Evolutionary conservation across 768 basidiomycete species (phyloP).

Genomic region (Chalciporus pseudorubinellus): DNA sequence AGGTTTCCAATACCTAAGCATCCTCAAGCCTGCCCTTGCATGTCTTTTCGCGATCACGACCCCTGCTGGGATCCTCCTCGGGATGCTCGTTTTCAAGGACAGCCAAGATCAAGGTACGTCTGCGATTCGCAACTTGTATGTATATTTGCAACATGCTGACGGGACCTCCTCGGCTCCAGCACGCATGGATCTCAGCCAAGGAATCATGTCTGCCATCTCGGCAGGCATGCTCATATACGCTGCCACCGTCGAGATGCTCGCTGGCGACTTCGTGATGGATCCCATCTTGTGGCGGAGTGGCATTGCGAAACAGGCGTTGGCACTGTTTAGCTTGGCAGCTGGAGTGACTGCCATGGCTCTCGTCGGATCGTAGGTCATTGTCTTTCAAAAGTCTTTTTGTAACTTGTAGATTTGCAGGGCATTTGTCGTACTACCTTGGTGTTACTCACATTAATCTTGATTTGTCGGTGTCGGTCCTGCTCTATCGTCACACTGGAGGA

Average conservation of each 20-base stretch:
- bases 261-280: conserved; percentile 81
- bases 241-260: conserved; percentile 83
- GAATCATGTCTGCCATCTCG: conserved; percentile 77
- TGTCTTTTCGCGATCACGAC: conserved; percentile 72
- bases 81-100: conserved; percentile 47
- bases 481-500: background rate
- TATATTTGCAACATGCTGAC: too few relatives aligned
- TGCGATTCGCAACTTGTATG: too few relatives aligned
- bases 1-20: conserved; percentile 20
- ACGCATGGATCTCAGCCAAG: conserved; percentile 57
- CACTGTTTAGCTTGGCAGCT: conserved; percentile 57
- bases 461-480: too few relatives aligned
- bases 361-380: conserved; percentile 35
- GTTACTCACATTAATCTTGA: too few relatives aligned
- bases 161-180: conserved; percentile 36
- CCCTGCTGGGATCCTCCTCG: conserved; percentile 63
- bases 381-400: too few relatives aligned
- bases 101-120: conserved; percentile 28
- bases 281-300: conserved; percentile 43
- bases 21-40: conserved; percentile 54
- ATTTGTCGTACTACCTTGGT: too few relatives aligned
- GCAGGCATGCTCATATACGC: conserved; percentile 85
- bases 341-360: conserved; percentile 66
- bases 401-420: too few relatives aligned
- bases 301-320: conserved; percentile 45